Evolutionary conservation across 352 stramenopile genomes (phyloP).

Genomic region (Phytophthora lateralis): DNA sequence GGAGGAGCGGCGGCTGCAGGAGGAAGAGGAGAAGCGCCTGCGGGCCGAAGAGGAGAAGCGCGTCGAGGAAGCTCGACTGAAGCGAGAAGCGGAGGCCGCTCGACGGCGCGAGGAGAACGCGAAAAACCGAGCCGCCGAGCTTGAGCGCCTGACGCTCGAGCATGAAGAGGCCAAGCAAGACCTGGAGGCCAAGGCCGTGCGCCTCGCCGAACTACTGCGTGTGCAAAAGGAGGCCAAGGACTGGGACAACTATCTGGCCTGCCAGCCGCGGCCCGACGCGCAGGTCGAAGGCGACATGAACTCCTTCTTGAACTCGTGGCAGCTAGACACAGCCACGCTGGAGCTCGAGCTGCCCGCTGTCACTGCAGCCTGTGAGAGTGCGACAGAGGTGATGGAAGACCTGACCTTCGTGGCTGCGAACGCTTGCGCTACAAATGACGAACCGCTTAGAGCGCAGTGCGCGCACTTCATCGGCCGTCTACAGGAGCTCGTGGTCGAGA

Average conservation of each 20-base stretch:
- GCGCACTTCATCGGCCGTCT: constrained; percentile 54
- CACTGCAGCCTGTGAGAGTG: constrained; percentile 53
- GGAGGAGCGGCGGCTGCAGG: constrained; percentile 71
- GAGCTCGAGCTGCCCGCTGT: constrained; percentile 44
- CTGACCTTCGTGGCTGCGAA: constrained; percentile 60
- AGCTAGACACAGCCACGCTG: constrained; percentile 56
- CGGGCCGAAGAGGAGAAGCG: constrained; percentile 73
- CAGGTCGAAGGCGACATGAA: constrained; percentile 82
- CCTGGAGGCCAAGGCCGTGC: constrained; percentile 63
- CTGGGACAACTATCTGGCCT: constrained; percentile 81
- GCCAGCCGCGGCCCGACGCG: constrained; percentile 67
- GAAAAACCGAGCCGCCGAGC: constrained; percentile 65
- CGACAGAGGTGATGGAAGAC: constrained; percentile 68
- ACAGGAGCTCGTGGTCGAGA: constrained; percentile 60
- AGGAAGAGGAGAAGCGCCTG: constrained; percentile 70
- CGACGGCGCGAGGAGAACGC: constrained; percentile 67
- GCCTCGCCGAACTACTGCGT: constrained; percentile 65
- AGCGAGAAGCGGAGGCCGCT: constrained; percentile 59
- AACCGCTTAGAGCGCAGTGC: constrained; percentile 45
- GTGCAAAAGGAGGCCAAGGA: constrained; percentile 69
- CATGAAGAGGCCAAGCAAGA: constrained; percentile 56
- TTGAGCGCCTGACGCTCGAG: constrained; percentile 61
- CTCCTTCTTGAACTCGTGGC: constrained; percentile 81
- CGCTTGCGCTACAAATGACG: constrained; percentile 60
- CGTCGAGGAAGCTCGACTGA: constrained; percentile 68